A percentile compares a stretch with the other conserved stretches of the same genome.
Conservation (phyloP, 306 rosid species). For the Cucurbita ficifolia region DNA sequence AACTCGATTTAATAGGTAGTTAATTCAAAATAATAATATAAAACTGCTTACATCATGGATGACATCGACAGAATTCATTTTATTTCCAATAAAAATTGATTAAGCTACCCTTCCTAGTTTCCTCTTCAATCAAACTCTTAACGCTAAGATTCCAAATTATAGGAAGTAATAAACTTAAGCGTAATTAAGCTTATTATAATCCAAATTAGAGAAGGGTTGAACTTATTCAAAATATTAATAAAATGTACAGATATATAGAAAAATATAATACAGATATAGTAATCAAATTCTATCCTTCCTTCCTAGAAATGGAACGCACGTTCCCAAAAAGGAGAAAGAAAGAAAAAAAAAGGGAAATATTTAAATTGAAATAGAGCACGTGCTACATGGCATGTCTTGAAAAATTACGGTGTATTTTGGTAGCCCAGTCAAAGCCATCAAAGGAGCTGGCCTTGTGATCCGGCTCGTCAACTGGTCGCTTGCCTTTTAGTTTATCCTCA, state of each 20-base stretch:
- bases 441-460: background rate
- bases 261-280: background rate
- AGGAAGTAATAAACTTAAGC: too few relatives aligned
- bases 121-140: background rate
- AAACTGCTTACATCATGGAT: background rate
- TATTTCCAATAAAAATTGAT: background rate
- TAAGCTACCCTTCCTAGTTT: background rate
- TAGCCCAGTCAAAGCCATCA: background rate
- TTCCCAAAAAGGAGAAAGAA: too few relatives aligned
- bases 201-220: too few relatives aligned
- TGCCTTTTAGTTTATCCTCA: background rate
- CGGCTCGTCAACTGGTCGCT: background rate
- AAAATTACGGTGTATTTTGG: background rate
- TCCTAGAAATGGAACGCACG: too few relatives aligned
- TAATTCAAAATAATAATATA: background rate
- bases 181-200: too few relatives aligned
- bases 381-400: background rate
- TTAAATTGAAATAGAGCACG: background rate
- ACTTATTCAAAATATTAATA: background rate
- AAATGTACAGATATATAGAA: background rate
- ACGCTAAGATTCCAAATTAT: too few relatives aligned
- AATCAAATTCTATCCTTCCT: background rate
- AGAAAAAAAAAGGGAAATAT: background rate
- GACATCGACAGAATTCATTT: background rate
- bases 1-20: background rate